These are phyloP conservation scores for Aplosporella prunicola DNA, from an alignment of 2,329 filamentous ascomycete species.

Conservation along the genomic window DNA sequence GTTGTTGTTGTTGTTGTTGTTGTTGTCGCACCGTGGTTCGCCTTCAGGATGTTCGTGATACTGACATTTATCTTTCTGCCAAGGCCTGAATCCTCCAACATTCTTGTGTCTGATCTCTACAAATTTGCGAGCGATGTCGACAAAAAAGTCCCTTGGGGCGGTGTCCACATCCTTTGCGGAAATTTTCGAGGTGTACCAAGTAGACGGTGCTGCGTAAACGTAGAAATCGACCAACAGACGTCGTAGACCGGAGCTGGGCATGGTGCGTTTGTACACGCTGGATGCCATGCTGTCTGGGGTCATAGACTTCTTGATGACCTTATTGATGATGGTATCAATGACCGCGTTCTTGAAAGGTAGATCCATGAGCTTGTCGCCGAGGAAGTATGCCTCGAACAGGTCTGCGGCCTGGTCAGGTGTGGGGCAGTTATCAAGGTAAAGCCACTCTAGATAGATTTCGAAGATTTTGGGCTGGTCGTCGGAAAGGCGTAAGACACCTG, in stretches of 20 bases:
- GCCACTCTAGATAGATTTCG: constrained; percentile 8
- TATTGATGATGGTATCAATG: constrained; percentile 11
- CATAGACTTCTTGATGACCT: constrained; percentile 2
- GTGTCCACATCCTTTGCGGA: no score
- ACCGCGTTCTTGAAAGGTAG: constrained; percentile 12
- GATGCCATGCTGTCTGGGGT: not conserved
- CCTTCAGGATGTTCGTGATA: constrained; percentile 1
- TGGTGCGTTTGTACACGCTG: not conserved
- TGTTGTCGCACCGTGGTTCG: not conserved
- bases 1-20: no score
- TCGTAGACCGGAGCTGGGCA: not conserved
- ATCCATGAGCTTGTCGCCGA: constrained; percentile 13
- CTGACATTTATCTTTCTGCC: not conserved
- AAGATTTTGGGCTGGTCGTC: constrained; percentile 9
- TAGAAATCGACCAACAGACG: constrained; percentile 1
- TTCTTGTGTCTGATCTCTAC: not conserved
- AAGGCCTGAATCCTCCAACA: not conserved
- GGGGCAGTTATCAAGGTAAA: not conserved
- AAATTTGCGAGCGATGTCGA: not conserved
- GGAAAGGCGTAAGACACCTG: not conserved
- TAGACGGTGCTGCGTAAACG: not conserved
- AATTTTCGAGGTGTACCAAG: no score
- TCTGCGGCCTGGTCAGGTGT: no score
- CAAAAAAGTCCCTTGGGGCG: not conserved
- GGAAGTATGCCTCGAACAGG: constrained; percentile 10